Evolutionary conservation across 306 rosid species (phyloP).

Genomic region (Prinsepia uniflora): DNA sequence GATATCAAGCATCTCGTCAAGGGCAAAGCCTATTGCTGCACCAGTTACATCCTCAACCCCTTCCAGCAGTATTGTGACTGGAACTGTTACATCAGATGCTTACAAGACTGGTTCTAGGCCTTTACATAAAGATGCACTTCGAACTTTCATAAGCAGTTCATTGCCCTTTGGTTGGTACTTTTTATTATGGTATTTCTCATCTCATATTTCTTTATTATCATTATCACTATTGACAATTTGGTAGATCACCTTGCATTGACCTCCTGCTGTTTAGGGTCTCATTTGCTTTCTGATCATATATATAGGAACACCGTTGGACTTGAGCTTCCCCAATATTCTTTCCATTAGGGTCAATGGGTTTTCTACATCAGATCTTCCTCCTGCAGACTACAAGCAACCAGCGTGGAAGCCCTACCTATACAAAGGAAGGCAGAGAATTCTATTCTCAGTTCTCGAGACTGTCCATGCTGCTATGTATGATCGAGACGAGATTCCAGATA

Average conservation of each 20-base stretch:
- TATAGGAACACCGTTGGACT: constrained; percentile 92
- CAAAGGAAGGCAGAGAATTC: constrained; percentile 82
- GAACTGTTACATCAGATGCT: constrained; percentile 59
- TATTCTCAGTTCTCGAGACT: constrained; percentile 73
- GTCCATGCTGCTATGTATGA: constrained; percentile 86
- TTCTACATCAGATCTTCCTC: constrained; percentile 78
- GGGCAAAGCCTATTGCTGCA: constrained; percentile 77
- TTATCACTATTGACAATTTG: constrained; percentile 7
- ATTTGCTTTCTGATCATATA: constrained; percentile 18
- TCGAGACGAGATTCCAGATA: constrained; percentile 90
- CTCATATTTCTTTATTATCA: constrained; percentile 26
- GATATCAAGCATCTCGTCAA: constrained; percentile 73
- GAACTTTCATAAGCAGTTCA: constrained; percentile 81
- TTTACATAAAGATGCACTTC: constrained; percentile 81
- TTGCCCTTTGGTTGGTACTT: constrained; percentile 99
- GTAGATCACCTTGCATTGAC: constrained; percentile 25
- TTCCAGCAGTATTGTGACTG: constrained; percentile 41
- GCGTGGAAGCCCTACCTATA: constrained; percentile 95
- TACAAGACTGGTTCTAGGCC: constrained; percentile 61
- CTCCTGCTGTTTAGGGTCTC: constrained; percentile 24
- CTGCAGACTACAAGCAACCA: constrained; percentile 87
- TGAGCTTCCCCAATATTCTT: constrained; percentile 67
- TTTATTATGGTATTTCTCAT: constrained; percentile 63
- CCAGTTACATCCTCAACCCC: constrained; percentile 62
- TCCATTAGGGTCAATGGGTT: constrained; percentile 71